Base-by-base conservation (phyloP, 768 basidiomycete species). In the Phallus indusiatus region DNA sequence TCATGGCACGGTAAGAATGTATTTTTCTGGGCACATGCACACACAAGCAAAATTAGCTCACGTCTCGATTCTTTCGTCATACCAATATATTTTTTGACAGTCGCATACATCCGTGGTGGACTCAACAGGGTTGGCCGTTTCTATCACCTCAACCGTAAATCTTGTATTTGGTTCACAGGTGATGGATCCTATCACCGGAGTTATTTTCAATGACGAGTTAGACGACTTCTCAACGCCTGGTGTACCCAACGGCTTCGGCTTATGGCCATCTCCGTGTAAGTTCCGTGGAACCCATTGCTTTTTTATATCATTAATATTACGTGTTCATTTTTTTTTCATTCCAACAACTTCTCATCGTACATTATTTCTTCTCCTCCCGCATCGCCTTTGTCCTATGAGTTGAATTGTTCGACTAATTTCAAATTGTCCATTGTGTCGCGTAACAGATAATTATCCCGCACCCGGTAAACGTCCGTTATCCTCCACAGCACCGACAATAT, bases 211-310 rank as follows among this genome's bases (percentile, higher is more conserved):
- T 66, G 84, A 98, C 66, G 90, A 95, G 76, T 83, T 92, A 88
- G 90, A 93, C 62, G 95, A 98, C 70, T 97, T 97, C 69, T 88
- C 92, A 11, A 85, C 76, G 0, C 94, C 94, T 1, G 92, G 88
- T 2, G 70, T 72, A n/a, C 81, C 90, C 6, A 95, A 96, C 64
- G 82, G 76, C 1, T 95, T 92, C 66, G 93, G 89, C 0, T 72
- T 94, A 51, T 83, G 74, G 73, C 86, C 92, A 17, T 90, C 88
- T 16, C 89, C 88, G 6, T 91, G 89, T 88, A 69, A 59, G 80
- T 69, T n/a, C n/a, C n/a, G 35, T 34, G 20, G 16, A 56, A 42
- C 51, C 18, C n/a, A 17, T 28, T 4, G 2, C 17, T 14, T 18
- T 49, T 18, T 17, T n/a, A n/a, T n/a, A n/a, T n/a, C n/a, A n/a